phyloP scores from a whole-genome alignment of 2,329 filamentous ascomycete species.

The Monilinia vaccinii-corymbosi region DNA sequence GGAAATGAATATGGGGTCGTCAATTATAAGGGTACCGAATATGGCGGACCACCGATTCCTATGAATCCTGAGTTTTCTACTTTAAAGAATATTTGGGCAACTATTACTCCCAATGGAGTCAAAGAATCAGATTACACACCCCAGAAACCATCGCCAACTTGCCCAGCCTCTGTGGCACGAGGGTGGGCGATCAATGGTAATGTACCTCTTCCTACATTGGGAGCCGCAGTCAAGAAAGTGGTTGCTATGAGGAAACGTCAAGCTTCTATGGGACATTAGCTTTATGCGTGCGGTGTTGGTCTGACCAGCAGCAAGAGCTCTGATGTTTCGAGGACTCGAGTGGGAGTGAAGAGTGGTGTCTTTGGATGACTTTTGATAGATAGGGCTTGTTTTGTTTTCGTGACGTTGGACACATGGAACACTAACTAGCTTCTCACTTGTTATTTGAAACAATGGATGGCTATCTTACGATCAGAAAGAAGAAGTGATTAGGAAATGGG shows the following conservation, averaged over 20 bases:
- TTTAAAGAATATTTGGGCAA: conserved; percentile 67
- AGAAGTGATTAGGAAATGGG: no score
- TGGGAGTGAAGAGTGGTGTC: background rate
- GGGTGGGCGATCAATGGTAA: conserved; percentile 67
- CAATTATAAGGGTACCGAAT: conserved; percentile 57
- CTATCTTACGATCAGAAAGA: no score
- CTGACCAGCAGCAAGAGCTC: background rate
- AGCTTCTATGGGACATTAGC: background rate
- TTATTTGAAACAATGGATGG: no score
- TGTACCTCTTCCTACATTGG: conserved; percentile 59
- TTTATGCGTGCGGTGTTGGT: no score
- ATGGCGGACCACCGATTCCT: conserved; percentile 55
- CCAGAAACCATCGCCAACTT: conserved; percentile 52
- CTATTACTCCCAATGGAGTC: conserved; percentile 55
- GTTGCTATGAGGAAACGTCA: background rate
- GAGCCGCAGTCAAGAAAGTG: conserved; percentile 21
- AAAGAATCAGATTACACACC: conserved; percentile 54
- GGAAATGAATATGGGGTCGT: conserved; percentile 74
- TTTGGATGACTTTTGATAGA: background rate
- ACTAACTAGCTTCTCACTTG: no score
- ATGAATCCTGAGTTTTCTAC: conserved; percentile 70
- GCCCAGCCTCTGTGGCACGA: conserved; percentile 60
- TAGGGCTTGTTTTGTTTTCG: background rate
- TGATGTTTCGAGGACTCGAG: background rate
- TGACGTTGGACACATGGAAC: background rate